Base-by-base conservation (phyloP, 768 basidiomycete genomes). In the Cystofilobasidium macerans region DNA sequence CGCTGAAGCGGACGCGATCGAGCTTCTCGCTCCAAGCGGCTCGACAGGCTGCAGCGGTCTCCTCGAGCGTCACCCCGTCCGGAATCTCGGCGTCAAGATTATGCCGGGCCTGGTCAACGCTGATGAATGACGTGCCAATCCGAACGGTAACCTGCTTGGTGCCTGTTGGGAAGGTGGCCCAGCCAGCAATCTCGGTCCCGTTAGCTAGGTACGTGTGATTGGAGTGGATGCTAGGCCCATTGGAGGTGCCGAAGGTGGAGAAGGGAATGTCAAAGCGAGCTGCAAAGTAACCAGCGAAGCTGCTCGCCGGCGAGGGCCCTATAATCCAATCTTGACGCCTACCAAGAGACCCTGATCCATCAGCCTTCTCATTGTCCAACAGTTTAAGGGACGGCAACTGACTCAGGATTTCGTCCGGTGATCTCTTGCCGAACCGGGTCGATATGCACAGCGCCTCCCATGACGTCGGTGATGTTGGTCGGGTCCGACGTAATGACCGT, bases 121-220 rank as follows among this genome's bases (percentile, higher is more conserved):
- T 86, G 65, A 88, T 85, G 73, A 87, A 87, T 5, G 86, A 87
- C 4, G 86, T 84, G 3, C 85, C 86, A 1, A 88, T 78, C 14
- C 84, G 78, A 11, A 85, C 81, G 8, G 82, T 79, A 47, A 86
- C 77, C 9, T 73, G 68, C 16, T 73, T 72, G 26, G 77, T 72
- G 3, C 70, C 68, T 1, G 62, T 60, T 0, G 72, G 69, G 57
- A 76, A 76, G 20, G 73, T 67, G 12, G 74, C 75, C 61, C 71
- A 76, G 0, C 80, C 86, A 20, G 69, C 65, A 65, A 88, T 82
- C 4, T 74, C 73, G 3, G 78, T 81, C 2, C 84, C 86, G 7
- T 75, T 67, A 3, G 78, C 77, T 0, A 65, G 57, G 3, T 69
- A 70, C 0, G 61, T 68, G 20, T 75, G 72, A 13, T 76, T 73